phyloP scores from a whole-genome alignment of 1,284 basidiomycete species.

The Porogramme epimiltina region DNA sequence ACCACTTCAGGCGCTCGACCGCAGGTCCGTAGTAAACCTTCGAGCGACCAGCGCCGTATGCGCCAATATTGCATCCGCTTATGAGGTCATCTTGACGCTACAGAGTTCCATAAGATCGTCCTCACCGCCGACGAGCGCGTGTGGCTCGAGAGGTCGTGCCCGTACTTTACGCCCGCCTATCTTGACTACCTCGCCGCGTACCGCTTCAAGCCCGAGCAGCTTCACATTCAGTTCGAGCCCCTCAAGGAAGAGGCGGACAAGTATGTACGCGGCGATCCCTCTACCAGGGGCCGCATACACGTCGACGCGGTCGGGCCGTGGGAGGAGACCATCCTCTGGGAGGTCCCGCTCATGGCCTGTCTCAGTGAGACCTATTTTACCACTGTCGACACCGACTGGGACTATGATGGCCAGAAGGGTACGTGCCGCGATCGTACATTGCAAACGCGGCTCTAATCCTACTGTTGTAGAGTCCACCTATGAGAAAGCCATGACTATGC shows the following conservation, averaged over 20 bases:
- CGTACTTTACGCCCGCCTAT: conserved; percentile 77
- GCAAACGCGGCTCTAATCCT: no score
- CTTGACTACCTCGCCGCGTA: conserved; percentile 77
- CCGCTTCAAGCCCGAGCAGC: conserved; percentile 83
- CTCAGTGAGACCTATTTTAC: conserved; percentile 80
- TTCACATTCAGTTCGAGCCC: conserved; percentile 70
- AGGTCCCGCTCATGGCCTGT: conserved; percentile 92
- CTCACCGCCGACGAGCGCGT: conserved; percentile 66
- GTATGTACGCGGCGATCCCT: conserved; percentile 7
- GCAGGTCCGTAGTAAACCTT: conserved; percentile 52
- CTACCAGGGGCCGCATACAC: conserved; percentile 63
- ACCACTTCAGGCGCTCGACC: conserved; percentile 66
- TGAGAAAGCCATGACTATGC: conserved; percentile 67
- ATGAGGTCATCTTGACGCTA: neutral
- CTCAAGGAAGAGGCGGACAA: conserved; percentile 46
- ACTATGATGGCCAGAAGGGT: conserved; percentile 80
- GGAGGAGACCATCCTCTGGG: conserved; percentile 93
- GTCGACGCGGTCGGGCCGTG: conserved; percentile 81
- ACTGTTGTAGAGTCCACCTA: conserved; percentile 54
- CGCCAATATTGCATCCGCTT: neutral
- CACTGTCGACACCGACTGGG: conserved; percentile 81
- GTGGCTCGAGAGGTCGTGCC: conserved; percentile 74
- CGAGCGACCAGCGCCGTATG: no score
- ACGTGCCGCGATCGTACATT: conserved; percentile 34
- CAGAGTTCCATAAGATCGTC: conserved; percentile 69